These are phyloP conservation scores for Wickerhamomyces sp. DNA, from an alignment of 1,139 yeast species.

Conservation along the genomic window DNA sequence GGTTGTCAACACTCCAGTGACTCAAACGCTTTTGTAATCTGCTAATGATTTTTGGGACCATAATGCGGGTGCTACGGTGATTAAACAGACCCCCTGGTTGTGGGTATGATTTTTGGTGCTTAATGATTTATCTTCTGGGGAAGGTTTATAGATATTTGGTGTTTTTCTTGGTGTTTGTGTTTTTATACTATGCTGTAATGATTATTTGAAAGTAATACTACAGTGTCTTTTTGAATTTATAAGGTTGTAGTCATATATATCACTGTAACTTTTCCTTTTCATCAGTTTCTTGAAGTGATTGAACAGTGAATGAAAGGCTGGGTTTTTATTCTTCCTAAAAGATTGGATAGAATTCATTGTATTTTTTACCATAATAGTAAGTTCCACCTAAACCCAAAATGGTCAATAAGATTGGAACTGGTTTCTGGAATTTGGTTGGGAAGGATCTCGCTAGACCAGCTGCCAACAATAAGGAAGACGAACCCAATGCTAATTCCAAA, in stretches of 20 bases:
- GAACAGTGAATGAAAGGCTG: no score
- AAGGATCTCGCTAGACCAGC: conserved; percentile 71
- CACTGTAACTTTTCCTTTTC: no score
- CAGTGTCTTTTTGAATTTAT: no score
- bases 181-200: no score
- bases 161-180: not conserved
- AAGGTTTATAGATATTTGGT: conserved; percentile 4
- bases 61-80: conserved; percentile 34
- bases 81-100: no score
- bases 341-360: conserved; percentile 55
- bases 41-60: not conserved
- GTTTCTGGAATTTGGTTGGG: conserved; percentile 56
- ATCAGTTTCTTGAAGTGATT: no score
- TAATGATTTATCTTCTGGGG: not conserved
- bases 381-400: conserved; percentile 62
- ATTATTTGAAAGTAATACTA: no score
- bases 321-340: conserved; percentile 5
- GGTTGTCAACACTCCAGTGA: not conserved
- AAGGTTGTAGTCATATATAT: no score
- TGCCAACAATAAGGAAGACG: conserved; percentile 57
- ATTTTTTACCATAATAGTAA: conserved; percentile 67
- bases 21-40: conserved; percentile 1
- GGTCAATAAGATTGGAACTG: conserved; percentile 67
- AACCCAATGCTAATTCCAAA: conserved; percentile 70
- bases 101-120: not conserved